phyloP scores from a whole-genome alignment of 139 green algal species.

The Yamagishiella unicocca region DNA sequence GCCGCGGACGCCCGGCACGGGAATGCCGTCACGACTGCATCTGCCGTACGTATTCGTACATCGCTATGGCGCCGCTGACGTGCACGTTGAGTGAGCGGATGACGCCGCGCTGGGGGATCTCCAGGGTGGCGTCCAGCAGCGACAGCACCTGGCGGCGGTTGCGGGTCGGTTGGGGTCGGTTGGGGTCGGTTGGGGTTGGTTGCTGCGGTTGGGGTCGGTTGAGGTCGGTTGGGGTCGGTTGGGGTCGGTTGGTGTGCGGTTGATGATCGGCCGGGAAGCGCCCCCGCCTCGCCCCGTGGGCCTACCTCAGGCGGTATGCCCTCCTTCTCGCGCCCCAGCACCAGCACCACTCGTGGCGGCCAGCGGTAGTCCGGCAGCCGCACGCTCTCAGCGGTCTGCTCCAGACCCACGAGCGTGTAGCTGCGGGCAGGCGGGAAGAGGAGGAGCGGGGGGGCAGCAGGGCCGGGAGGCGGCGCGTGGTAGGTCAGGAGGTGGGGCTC shows the following conservation, averaged over 20 bases:
- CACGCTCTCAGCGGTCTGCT: conserved; percentile 88
- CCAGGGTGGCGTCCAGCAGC: conserved; percentile 86
- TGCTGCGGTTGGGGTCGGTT: too few species aligned
- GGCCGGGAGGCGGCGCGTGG: too few species aligned
- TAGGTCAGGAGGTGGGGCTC: too few species aligned
- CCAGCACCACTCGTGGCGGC: conserved; percentile 74
- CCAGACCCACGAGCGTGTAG: conserved; percentile 88
- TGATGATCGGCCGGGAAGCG: too few species aligned
- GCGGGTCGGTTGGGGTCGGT: too few species aligned
- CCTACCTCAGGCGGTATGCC: conserved; percentile 79
- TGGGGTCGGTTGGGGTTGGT: too few species aligned
- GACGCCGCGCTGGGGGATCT: conserved; percentile 94
- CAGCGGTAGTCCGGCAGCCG: conserved; percentile 73
- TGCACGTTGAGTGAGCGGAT: conserved; percentile 95
- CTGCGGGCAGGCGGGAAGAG: too few species aligned
- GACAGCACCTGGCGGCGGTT: conserved; percentile 54
- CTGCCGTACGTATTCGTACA: conserved; percentile 88
- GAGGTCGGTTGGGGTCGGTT: too few species aligned
- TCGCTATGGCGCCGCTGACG: conserved; percentile 87
- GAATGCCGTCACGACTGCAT: too few species aligned
- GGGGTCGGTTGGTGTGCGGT: too few species aligned
- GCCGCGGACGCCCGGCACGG: too few species aligned
- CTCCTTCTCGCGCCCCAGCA: conserved; percentile 92
- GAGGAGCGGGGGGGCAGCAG: too few species aligned
- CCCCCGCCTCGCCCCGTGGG: background rate